These are phyloP conservation scores for Alternaria panax DNA, from an alignment of 2,329 filamentous ascomycete species.

Conservation along the genomic window DNA sequence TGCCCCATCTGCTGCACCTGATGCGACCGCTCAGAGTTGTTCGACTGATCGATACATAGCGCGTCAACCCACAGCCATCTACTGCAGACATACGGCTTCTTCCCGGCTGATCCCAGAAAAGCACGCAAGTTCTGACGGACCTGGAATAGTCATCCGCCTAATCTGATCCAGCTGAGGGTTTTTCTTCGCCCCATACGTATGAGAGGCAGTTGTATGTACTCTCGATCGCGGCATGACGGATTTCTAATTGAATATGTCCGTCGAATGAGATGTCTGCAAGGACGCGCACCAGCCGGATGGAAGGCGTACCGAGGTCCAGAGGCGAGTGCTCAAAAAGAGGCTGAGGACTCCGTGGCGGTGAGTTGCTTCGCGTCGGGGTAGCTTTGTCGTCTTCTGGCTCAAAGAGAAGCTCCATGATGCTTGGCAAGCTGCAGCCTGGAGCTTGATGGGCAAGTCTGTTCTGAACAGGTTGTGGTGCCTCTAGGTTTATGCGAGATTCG, in stretches of 20 bases:
- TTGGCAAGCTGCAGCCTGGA: not conserved
- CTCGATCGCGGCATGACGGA: not conserved
- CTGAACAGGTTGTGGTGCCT: not conserved
- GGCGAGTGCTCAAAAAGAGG: not conserved
- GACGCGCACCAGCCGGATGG: not conserved
- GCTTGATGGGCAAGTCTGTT: not conserved
- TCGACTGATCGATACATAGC: not conserved
- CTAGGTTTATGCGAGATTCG: not conserved
- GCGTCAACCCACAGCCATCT: not conserved
- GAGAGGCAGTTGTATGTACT: not conserved
- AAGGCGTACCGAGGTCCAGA: not conserved
- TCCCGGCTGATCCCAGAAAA: not conserved
- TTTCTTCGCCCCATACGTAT: not conserved
- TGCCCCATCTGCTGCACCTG: not conserved
- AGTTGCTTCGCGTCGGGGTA: too few relatives aligned
- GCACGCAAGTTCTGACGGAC: not conserved
- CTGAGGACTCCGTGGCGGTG: not conserved
- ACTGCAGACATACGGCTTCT: not conserved
- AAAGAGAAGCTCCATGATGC: not conserved
- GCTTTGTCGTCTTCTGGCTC: not conserved
- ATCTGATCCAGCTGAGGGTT: fast-evolving
- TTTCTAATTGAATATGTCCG: not conserved
- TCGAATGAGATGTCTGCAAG: not conserved
- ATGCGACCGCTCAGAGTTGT: not conserved
- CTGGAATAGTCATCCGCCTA: not conserved